A percentile compares a stretch with the other conserved stretches of the same genome.
Evolutionary conservation across 768 basidiomycete genomes (phyloP).

Genomic region (Lentinula sp.): DNA sequence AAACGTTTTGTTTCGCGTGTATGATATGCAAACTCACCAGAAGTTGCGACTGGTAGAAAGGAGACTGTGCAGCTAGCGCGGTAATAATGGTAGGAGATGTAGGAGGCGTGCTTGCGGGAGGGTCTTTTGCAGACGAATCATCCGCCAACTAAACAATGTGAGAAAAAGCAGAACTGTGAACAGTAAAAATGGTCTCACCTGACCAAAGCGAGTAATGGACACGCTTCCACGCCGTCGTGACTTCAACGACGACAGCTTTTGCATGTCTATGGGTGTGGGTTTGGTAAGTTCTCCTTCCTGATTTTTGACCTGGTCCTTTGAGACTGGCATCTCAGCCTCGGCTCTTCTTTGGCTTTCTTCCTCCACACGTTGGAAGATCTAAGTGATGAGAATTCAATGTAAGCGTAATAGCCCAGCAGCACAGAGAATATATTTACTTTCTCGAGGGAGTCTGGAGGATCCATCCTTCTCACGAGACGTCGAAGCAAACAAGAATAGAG

Average conservation of each 20-base stretch:
- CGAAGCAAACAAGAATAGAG: not conserved
- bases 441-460: conserved; percentile 6
- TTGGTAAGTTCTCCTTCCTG: not conserved
- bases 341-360: conserved; percentile 49
- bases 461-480: not conserved
- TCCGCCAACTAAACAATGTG: conserved; percentile 12
- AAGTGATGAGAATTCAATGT: not conserved
- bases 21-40: not conserved
- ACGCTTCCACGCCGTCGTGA: conserved; percentile 42
- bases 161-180: not conserved
- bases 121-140: conserved; percentile 12
- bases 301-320: conserved; percentile 1
- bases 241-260: conserved; percentile 18
- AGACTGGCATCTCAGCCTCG: conserved; percentile 20
- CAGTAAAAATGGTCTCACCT: conserved; percentile 29
- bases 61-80: conserved; percentile 36
- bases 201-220: conserved; percentile 56
- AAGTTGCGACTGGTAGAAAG: conserved; percentile 42
- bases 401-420: not conserved
- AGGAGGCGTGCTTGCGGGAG: conserved; percentile 17
- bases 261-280: conserved; percentile 15
- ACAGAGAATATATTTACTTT: not conserved
- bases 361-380: conserved; percentile 58
- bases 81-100: conserved; percentile 26
- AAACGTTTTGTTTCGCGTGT: not conserved